Base-by-base conservation (phyloP, 352 stramenopile genomes). In the Pythium volutum region DNA sequence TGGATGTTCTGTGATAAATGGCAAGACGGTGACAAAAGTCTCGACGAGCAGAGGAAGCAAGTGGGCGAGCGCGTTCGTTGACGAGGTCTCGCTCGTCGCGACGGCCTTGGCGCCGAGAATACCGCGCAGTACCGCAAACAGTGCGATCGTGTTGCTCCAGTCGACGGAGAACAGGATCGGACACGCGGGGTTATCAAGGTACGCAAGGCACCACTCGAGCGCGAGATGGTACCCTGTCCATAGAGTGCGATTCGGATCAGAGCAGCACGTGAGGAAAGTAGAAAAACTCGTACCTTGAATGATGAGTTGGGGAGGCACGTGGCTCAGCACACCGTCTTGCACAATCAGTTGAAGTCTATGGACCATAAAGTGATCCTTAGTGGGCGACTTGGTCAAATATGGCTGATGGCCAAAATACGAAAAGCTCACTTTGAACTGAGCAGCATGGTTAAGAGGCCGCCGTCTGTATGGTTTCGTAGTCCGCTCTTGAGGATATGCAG, bases 401-500 rank as follows among this genome's bases (percentile, higher is more conserved):
- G n/a, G n/a, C n/a, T n/a, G n/a, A n/a, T n/a, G n/a, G n/a, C n/a
- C n/a, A n/a, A n/a, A n/a, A n/a, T n/a, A n/a, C n/a, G n/a, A n/a
- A 4, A 36, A 20, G 22, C 48, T 26, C 48, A 79, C 72, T 60
- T 71, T 6, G 67, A 62, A 41, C 62, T 72, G 34, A 80, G 42
- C 3, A 80, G 46, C 38, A 72, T 64, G 47, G 73, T 66, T 26
- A 87, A 78, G 33, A 87, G 63, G 1, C 75, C 79, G 1, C 66
- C 72, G 55, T 88, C 77, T 0, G 62, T 54, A 39, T 84, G 70
- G 42, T 64, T 74, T 18, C 64, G 54, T 16, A 82, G 66, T 62
- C 79, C 77, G 67, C 70, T 84, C 54, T 77, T 73, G 7, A 89
- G 67, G 12, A 89, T 79, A 41, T 87, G 79, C 7, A 79, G 59